These are phyloP conservation scores for Cercospora zeae-maydis DNA, from an alignment of 2,329 filamentous ascomycete species.

Conservation along the genomic window DNA sequence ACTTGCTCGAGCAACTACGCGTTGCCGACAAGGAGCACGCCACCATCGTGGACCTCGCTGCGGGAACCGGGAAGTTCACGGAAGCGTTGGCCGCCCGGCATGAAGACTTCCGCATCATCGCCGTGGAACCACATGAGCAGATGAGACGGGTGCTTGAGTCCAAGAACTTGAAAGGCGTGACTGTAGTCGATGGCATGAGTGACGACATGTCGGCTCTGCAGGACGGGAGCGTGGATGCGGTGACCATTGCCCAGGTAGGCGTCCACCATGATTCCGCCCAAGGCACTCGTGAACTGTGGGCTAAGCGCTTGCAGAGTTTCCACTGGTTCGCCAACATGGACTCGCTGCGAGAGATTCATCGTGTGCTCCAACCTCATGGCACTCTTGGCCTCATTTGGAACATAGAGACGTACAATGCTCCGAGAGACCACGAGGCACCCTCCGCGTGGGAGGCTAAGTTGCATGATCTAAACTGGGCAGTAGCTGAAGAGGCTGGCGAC, in stretches of 20 bases:
- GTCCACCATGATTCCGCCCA: constrained; percentile 1
- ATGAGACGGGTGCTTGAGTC: constrained; percentile 61
- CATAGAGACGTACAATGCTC: constrained; percentile 55
- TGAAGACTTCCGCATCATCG: constrained; percentile 59
- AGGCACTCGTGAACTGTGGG: constrained; percentile 10
- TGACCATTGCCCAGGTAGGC: constrained; percentile 65
- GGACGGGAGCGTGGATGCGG: constrained; percentile 60
- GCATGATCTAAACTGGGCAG: constrained; percentile 56
- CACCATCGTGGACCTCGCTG: constrained; percentile 61
- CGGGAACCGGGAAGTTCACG: constrained; percentile 69
- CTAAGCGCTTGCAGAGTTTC: constrained; percentile 36
- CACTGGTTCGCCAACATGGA: constrained; percentile 64
- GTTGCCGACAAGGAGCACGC: constrained; percentile 47
- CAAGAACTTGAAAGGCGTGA: constrained; percentile 57
- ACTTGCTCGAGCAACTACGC: constrained; percentile 55
- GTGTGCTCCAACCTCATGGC: constrained; percentile 59
- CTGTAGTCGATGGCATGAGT: constrained; percentile 57
- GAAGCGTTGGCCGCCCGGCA: constrained; percentile 56
- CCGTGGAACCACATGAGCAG: constrained; percentile 62
- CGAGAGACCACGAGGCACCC: constrained; percentile 52
- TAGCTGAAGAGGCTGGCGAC: constrained; percentile 56
- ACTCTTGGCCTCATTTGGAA: constrained; percentile 68
- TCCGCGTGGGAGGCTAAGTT: constrained; percentile 61
- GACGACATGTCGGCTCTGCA: constrained; percentile 52
- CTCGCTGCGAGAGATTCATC: constrained; percentile 62